phyloP scores from a whole-genome alignment of 768 basidiomycete species.

The Pulveroboletus sp. region DNA sequence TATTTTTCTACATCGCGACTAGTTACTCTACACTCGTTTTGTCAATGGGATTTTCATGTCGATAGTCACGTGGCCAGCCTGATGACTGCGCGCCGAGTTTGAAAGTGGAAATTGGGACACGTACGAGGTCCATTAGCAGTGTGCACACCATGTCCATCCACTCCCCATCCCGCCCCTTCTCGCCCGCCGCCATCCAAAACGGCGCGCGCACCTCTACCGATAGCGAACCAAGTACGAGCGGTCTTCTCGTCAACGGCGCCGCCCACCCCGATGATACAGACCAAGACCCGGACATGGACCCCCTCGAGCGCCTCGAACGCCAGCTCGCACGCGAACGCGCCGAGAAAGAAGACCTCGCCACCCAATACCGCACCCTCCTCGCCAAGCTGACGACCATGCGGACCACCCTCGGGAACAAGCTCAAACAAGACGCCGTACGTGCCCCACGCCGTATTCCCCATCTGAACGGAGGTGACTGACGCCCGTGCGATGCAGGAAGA shows the following conservation, averaged over 20 bases:
- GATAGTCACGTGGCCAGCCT: conserved; percentile 12
- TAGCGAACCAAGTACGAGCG: conserved; percentile 39
- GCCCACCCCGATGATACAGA: conserved; percentile 36
- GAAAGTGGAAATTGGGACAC: conserved; percentile 9
- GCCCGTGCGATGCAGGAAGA: conserved; percentile 70
- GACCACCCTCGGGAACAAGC: conserved; percentile 87
- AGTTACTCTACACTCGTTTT: no score
- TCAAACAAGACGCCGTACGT: conserved; percentile 94
- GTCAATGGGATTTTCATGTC: no score
- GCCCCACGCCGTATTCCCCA: no score
- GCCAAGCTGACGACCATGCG: conserved; percentile 92
- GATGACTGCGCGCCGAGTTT: conserved; percentile 6
- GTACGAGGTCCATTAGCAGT: neutral
- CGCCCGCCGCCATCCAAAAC: conserved; percentile 20
- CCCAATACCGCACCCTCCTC: conserved; percentile 84
- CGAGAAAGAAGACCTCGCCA: conserved; percentile 85
- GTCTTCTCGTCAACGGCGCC: conserved; percentile 32
- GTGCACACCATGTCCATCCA: conserved; percentile 19
- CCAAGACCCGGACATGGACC: conserved; percentile 44
- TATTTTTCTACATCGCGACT: neutral
- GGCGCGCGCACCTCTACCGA: conserved; percentile 36
- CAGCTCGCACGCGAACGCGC: conserved; percentile 74
- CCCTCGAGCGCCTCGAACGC: conserved; percentile 58
- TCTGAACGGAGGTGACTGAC: no score
- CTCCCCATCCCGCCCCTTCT: conserved; percentile 33